Base-by-base conservation (phyloP, 805 yeast species). In the Yamadazyma sp. region DNA sequence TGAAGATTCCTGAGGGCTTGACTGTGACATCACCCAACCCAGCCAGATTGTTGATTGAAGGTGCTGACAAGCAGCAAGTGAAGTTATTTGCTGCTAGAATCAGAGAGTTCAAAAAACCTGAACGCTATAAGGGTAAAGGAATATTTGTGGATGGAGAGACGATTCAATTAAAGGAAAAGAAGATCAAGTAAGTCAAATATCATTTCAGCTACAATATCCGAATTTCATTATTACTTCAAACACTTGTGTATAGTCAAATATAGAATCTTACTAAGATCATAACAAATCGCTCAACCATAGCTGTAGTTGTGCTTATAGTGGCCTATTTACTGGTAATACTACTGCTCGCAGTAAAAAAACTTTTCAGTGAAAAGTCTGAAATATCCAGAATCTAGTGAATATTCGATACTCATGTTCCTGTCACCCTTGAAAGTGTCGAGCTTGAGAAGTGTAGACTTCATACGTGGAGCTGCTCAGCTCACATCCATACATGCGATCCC, bases 81-180 rank as follows among this genome's bases (percentile, higher is more conserved):
- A 83, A 79, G 55, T 72, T 82, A 38, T 88, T 86, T 63, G 99
- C 98, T 13, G 96, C 95, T 11, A 78, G 79, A 40, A 72, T 93
- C 48, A 82, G 98, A 61, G 78, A 77, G 52, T 79, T 79, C 71
- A 87, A 86, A 59, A 95, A 95, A 44, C 99, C 99, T 31, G 99
- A 93, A 68, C 97, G 97, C 26, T 93, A 93, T 64, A 93, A 93
- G 69, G 99, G 99, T 59, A 95, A 95, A 53, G 99, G 99, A 57
- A 84, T 93, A 34, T 93, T 84, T 59, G 83, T 93, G 35, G 85
- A 90, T 62, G 84, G 80, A 55, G 98, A 93, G 70, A 88, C 95
- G 34, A 84, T 93, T 61, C 82, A 80, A 59, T 72, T 91, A 57
- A 93, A 93, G 76, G 87, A 83, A 51, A 87, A 87, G 76, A 91